A percentile compares a stretch with the other conserved stretches of the same genome.
These are phyloP conservation scores for Globisporangium middletonii DNA, from an alignment of 352 stramenopile genomes.

Conservation along the genomic window DNA sequence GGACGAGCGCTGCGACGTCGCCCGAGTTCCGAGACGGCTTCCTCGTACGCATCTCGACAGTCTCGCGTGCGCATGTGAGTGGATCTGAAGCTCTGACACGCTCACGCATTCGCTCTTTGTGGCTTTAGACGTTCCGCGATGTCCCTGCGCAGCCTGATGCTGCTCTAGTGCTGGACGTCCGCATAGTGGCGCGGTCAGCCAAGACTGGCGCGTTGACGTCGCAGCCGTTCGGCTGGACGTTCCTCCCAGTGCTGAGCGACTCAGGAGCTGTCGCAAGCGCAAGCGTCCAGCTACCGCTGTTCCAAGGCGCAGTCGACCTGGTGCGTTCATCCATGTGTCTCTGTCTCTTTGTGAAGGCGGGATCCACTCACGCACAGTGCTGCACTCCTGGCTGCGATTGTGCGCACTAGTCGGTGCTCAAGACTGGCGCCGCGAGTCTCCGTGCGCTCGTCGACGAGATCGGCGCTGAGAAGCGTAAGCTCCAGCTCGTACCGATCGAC, in stretches of 20 bases:
- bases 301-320: conserved; percentile 53
- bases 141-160: conserved; percentile 18
- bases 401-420: conserved; percentile 28
- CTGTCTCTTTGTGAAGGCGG: not conserved
- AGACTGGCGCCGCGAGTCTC: conserved; percentile 16
- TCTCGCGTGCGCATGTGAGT: too few relatives aligned
- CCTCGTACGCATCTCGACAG: conserved; percentile 19
- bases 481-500: conserved; percentile 19
- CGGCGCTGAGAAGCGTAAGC: conserved; percentile 40
- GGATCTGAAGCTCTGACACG: too few relatives aligned
- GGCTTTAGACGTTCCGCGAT: conserved; percentile 46
- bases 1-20: conserved; percentile 44
- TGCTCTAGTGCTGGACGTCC: conserved; percentile 53
- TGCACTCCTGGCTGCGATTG: not conserved
- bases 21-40: conserved; percentile 60
- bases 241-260: conserved; percentile 42
- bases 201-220: conserved; percentile 42
- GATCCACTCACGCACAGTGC: too few relatives aligned
- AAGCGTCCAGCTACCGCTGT: conserved; percentile 54
- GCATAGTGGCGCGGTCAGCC: conserved; percentile 28
- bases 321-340: conserved; percentile 16
- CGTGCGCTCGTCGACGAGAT: conserved; percentile 31
- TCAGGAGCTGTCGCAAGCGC: conserved; percentile 27
- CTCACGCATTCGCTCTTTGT: too few relatives aligned
- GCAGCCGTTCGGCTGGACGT: conserved; percentile 57